Conservation (phyloP, 306 rosid species). For the Inga oerstediana region DNA sequence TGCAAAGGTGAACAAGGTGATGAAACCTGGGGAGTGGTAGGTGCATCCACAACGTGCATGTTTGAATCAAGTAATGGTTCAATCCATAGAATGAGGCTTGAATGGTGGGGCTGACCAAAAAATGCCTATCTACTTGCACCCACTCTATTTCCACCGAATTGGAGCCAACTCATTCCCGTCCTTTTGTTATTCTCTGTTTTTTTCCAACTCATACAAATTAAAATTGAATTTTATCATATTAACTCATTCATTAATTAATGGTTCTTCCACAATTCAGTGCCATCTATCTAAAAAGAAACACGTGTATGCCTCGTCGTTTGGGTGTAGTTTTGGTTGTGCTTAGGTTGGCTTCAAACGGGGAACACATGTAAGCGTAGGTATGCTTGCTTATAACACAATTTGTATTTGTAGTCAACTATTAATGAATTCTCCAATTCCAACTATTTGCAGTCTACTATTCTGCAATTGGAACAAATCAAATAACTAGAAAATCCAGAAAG, state of each 20-base stretch:
- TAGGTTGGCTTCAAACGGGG: neutral
- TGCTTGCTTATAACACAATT: neutral
- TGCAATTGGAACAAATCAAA: neutral
- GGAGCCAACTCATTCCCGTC: neutral
- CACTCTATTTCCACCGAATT: neutral
- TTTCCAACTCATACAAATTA: neutral
- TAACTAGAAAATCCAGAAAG: neutral
- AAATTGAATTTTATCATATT: neutral
- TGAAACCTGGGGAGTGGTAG: neutral
- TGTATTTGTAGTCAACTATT: neutral
- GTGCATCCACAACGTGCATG: neutral
- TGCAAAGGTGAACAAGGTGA: neutral
- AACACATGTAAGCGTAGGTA: neutral
- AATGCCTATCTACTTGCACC: neutral
- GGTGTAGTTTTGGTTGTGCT: neutral
- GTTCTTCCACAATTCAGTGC: neutral
- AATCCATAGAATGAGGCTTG: neutral
- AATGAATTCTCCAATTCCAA: neutral
- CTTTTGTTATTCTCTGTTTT: neutral
- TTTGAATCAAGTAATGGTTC: neutral
- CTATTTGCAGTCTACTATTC: neutral
- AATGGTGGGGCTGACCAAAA: conserved; percentile 3
- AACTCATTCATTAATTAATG: neutral
- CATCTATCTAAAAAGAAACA: neutral
- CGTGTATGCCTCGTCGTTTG: neutral